Conservation (phyloP, 345 rosid genomes). For the Camelina neglecta region DNA sequence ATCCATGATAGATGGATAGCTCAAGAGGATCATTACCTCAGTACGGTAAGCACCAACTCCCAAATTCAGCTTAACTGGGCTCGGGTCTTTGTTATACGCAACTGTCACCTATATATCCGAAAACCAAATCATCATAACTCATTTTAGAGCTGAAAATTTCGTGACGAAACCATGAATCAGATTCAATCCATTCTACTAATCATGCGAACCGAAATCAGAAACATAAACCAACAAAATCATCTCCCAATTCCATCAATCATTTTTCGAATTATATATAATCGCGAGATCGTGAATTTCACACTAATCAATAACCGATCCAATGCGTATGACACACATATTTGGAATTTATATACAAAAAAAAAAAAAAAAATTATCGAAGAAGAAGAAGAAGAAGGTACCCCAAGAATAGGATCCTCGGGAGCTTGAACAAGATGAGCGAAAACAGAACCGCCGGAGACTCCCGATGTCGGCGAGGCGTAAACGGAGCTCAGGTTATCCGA, state of each 20-base stretch:
- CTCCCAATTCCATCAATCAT: neutral
- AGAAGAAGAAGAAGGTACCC: conserved; percentile 51
- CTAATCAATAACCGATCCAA: conserved; percentile 9
- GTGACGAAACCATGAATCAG: neutral
- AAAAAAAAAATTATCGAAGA: neutral
- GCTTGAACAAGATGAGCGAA: conserved; percentile 77
- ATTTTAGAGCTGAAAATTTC: neutral
- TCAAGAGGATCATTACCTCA: conserved; percentile 54
- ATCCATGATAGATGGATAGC: neutral
- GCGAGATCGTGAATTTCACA: neutral
- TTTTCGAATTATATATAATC: neutral
- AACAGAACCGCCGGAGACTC: conserved; percentile 58
- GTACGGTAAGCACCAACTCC: conserved; percentile 98
- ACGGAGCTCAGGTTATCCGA: conserved; percentile 37
- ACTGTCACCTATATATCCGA: conserved; percentile 68
- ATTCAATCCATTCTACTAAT: neutral
- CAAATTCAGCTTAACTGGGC: conserved; percentile 88
- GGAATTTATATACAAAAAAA: neutral
- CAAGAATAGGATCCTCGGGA: conserved; percentile 94
- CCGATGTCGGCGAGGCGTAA: conserved; percentile 52
- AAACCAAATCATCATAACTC: neutral
- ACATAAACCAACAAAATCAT: neutral
- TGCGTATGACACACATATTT: neutral
- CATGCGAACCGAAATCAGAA: neutral
- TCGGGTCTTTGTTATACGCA: conserved; percentile 90